Conservation (phyloP, 208 protist genomes). For the Tetramitus jugosus region DNA sequence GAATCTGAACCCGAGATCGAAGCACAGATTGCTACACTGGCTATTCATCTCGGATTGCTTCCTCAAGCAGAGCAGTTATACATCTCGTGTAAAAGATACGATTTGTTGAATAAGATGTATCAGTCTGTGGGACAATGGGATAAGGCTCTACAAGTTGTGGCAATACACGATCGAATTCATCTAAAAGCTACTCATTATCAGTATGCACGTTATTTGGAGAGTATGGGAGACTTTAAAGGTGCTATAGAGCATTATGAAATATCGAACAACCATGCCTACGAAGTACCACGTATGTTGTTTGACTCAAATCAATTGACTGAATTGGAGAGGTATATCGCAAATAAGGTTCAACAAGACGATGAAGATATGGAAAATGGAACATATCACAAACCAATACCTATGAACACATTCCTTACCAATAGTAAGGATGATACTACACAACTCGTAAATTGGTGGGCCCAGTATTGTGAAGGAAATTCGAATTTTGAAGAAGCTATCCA, state of each 20-base stretch:
- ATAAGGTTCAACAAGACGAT: slow-evolving; percentile 33
- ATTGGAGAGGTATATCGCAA: slow-evolving; percentile 72
- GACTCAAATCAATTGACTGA: slow-evolving; percentile 62
- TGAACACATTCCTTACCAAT: too few species aligned
- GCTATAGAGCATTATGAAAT: slow-evolving; percentile 82
- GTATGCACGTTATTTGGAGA: slow-evolving; percentile 86
- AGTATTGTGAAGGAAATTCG: slow-evolving; percentile 72
- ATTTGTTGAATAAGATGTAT: slow-evolving; percentile 83
- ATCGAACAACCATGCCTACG: slow-evolving; percentile 64
- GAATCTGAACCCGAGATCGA: slow-evolving; percentile 69
- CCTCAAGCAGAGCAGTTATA: slow-evolving; percentile 77
- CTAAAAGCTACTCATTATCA: slow-evolving; percentile 78
- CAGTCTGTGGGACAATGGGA: slow-evolving; percentile 83
- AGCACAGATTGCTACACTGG: slow-evolving; percentile 78
- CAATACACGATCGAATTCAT: slow-evolving; percentile 80
- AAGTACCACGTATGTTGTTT: slow-evolving; percentile 85
- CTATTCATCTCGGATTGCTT: slow-evolving; percentile 81
- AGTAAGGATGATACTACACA: too few species aligned
- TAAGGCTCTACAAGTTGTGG: slow-evolving; percentile 70
- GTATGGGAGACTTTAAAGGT: slow-evolving; percentile 66
- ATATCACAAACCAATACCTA: slow-evolving; percentile 65
- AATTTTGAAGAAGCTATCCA: slow-evolving; percentile 70
- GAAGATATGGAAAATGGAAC: slow-evolving; percentile 15
- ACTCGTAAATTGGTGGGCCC: slow-evolving; percentile 78
- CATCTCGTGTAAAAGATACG: slow-evolving; percentile 65